phyloP scores from a whole-genome alignment of 306 rosid genomes.

The Morella rubra region DNA sequence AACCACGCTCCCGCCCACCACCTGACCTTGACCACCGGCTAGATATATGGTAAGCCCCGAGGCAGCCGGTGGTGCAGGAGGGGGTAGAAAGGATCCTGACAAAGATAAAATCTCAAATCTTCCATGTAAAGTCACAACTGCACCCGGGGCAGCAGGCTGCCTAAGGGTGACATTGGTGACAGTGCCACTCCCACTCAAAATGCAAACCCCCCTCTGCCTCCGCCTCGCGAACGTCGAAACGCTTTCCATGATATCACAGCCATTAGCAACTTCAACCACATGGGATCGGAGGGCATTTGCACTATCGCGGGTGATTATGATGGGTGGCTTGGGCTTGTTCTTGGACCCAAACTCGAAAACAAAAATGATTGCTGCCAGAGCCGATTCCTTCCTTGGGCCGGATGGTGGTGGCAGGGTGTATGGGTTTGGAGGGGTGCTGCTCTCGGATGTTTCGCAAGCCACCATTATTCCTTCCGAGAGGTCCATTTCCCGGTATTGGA shows the following conservation, averaged over 20 bases:
- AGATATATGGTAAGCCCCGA: constrained; percentile 78
- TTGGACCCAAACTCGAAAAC: too few species aligned
- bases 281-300: constrained; percentile 91
- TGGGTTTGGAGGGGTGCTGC: too few species aligned
- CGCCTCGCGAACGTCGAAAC: constrained; percentile 66
- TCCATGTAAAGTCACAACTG: constrained; percentile 83
- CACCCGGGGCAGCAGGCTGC: constrained; percentile 81
- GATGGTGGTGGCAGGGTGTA: too few species aligned
- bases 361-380: too few species aligned
- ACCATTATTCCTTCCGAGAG: too few species aligned
- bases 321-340: constrained; percentile 91
- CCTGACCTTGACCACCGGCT: constrained; percentile 92
- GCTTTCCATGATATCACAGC: constrained; percentile 81
- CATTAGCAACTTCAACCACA: constrained; percentile 77
- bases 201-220: constrained; percentile 79
- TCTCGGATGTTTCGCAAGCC: too few species aligned
- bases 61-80: constrained; percentile 79
- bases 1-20: constrained; percentile 82
- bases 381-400: too few species aligned
- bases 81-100: constrained; percentile 86
- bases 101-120: constrained; percentile 82
- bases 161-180: constrained; percentile 84
- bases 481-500: constrained; percentile 38
- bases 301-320: constrained; percentile 84
- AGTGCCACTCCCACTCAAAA: constrained; percentile 82